Base-by-base conservation (phyloP, 805 yeast genomes). In the Candida hispaniensis region DNA sequence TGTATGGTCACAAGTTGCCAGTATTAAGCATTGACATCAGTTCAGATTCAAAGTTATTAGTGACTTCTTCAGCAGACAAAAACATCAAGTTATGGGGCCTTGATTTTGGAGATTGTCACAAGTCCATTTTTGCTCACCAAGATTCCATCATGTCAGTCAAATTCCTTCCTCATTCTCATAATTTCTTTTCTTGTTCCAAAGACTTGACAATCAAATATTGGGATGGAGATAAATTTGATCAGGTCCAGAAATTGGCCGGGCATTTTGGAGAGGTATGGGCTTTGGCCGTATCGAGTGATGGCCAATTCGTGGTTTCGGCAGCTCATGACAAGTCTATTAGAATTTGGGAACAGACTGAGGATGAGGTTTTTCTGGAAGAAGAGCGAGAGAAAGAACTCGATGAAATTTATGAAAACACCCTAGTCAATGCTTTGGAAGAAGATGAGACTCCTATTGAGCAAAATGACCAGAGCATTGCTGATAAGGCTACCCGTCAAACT, bases 51-150 rank as follows among this genome's bases (percentile, higher is more conserved):
- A 88, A 91, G 56, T 55, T 91, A 47, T 69, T 91, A 42, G 74
- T 88, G 36, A 82, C 97, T 0, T 81, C 95, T 4, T 83, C 96
- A 1, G 98, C 98, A 0, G 99, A 91, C 59, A 91, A 91, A 58
- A 91, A 91, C 57, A 81, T 91, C 52, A 85, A 93, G 59, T 79
- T 91, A 40, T 91, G 99, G 99, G 99, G 99, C 34, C 63, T 91
- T 40, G 98, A 91, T 56, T 91, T 91, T 58, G 99, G 99, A 59
- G 99, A 91, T 58, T 91, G 98, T 64, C 98, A 91, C 58, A 79
- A 79, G 54, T 88, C 97, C 2, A 73, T 91, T 16, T 91, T 91
- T 56, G 99, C 93, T 1, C 99, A 91, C 55, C 94, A 85, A 51
- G 99, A 91, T 55, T 78, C 94, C 3, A 81, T 91, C 41, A 82